A percentile compares a stretch with the other conserved stretches of the same genome.
These are phyloP conservation scores for Tetradesmus lagerheimii DNA, from an alignment of 139 green algal genomes.

Conservation along the genomic window DNA sequence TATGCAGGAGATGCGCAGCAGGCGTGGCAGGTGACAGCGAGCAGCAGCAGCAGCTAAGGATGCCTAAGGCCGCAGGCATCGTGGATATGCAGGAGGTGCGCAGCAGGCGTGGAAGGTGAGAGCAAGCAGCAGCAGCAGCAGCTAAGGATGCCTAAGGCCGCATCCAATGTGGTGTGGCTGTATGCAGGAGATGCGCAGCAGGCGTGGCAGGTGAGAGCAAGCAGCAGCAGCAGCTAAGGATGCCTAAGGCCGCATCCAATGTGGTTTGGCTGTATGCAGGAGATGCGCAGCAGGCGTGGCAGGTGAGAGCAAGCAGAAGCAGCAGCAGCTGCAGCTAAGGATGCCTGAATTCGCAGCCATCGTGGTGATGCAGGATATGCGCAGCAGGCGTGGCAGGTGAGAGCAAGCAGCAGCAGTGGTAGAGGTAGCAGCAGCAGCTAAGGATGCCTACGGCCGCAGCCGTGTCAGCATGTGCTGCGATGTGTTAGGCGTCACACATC, in stretches of 20 bases:
- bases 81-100: conserved; percentile 69
- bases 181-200: conserved; percentile 61
- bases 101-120: conserved; percentile 62
- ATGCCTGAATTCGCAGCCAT: too few species aligned
- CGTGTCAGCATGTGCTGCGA: too few species aligned
- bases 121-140: neutral
- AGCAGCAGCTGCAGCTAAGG: neutral
- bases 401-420: neutral
- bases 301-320: neutral
- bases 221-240: neutral
- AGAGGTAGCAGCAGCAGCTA: too few species aligned
- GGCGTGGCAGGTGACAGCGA: conserved; percentile 60
- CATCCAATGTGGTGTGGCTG: conserved; percentile 81
- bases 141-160: too few species aligned
- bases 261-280: conserved; percentile 75
- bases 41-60: neutral
- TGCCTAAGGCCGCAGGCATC: too few species aligned
- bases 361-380: conserved; percentile 72
- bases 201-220: conserved; percentile 59
- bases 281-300: conserved; percentile 70
- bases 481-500: too few species aligned
- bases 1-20: conserved; percentile 61
- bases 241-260: too few species aligned
- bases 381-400: conserved; percentile 63
- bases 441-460: too few species aligned